Evolutionary conservation across 768 basidiomycete species (phyloP).

Genomic region (Phallus indusiatus): DNA sequence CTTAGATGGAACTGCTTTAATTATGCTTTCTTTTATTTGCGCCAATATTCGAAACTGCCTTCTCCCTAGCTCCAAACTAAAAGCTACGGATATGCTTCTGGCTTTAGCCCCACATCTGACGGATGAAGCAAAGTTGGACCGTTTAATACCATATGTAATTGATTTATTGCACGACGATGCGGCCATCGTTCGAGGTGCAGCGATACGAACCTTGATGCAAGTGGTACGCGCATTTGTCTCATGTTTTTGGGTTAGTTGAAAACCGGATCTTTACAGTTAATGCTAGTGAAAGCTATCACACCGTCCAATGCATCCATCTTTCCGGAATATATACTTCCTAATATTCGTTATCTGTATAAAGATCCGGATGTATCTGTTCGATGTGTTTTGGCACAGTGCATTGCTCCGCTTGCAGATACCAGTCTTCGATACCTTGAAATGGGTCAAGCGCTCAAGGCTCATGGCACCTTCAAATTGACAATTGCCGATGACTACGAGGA

Average conservation of each 20-base stretch:
- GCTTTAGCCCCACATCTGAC: slow-evolving; percentile 74
- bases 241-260: background rate
- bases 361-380: slow-evolving; percentile 83
- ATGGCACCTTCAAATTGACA: slow-evolving; percentile 59
- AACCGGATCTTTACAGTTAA: slow-evolving; percentile 18
- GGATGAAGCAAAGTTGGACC: slow-evolving; percentile 92
- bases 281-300: slow-evolving; percentile 19
- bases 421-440: slow-evolving; percentile 87
- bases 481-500: slow-evolving; percentile 69
- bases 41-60: slow-evolving; percentile 84
- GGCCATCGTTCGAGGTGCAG: slow-evolving; percentile 71
- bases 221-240: slow-evolving; percentile 41
- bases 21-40: slow-evolving; percentile 79
- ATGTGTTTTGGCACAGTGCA: slow-evolving; percentile 72
- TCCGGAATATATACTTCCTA: slow-evolving; percentile 92
- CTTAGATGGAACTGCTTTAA: slow-evolving; percentile 84
- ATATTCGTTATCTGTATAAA: slow-evolving; percentile 69
- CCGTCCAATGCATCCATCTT: slow-evolving; percentile 49
- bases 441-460: slow-evolving; percentile 81
- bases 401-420: slow-evolving; percentile 77
- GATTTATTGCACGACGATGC: slow-evolving; percentile 83
- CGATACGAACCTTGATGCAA: slow-evolving; percentile 72
- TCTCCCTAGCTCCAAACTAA: slow-evolving; percentile 78
- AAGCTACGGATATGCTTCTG: slow-evolving; percentile 78
- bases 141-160: slow-evolving; percentile 86